phyloP scores from a whole-genome alignment of 208 protist genomes.

The Leishmania guyanensis region DNA sequence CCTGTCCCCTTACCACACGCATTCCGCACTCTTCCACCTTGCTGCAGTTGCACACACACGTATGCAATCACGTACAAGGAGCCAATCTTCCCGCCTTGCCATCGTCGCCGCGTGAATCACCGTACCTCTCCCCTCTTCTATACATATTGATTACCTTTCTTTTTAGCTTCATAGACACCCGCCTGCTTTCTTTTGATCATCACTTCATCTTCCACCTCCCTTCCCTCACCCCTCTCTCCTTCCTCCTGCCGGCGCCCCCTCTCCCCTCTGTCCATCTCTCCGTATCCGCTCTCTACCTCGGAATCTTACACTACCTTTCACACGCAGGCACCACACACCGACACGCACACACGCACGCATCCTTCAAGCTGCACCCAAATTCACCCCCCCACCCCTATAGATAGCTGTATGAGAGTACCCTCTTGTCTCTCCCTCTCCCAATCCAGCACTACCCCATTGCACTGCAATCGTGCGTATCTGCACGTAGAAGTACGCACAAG shows the following conservation, averaged over 20 bases:
- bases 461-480: not conserved
- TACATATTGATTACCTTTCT: not conserved
- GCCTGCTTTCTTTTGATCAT: not conserved
- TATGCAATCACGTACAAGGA: not conserved
- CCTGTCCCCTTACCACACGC: not conserved
- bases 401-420: not conserved
- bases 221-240: not conserved
- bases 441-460: not conserved
- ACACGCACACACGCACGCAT: not conserved
- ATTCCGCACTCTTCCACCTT: not conserved
- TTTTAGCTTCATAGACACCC: constrained; percentile 14
- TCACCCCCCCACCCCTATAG: not conserved
- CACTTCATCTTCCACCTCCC: constrained; percentile 8
- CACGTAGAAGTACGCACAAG: not conserved
- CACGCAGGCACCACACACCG: not conserved
- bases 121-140: not conserved
- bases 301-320: not conserved
- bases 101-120: not conserved
- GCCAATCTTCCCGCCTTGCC: not conserved
- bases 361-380: not conserved
- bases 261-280: constrained; percentile 8
- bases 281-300: not conserved
- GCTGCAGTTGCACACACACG: not conserved
- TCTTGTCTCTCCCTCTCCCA: not conserved
- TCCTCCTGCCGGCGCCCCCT: not conserved